A percentile compares a stretch with the other conserved stretches of the same genome.
These are phyloP conservation scores for Rhizopus delemar DNA, from an alignment of 371 early-diverging fungal species.

Conservation along the genomic window DNA sequence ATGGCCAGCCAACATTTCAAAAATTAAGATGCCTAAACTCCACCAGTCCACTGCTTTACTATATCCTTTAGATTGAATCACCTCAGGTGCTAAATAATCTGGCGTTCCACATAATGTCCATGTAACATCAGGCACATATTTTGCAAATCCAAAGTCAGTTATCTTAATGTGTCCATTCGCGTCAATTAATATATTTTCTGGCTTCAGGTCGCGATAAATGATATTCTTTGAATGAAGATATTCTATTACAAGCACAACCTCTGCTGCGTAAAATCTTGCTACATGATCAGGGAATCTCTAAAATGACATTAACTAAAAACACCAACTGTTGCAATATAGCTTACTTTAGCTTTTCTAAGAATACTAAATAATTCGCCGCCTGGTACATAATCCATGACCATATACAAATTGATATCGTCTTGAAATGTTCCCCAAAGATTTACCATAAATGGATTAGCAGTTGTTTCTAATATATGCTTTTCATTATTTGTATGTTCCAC, in stretches of 20 bases:
- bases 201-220: constrained; percentile 87
- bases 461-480: constrained; percentile 85
- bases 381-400: constrained; percentile 91
- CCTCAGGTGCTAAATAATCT: constrained; percentile 97
- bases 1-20: constrained; percentile 92
- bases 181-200: constrained; percentile 85
- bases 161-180: constrained; percentile 89
- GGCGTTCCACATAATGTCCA: constrained; percentile 98
- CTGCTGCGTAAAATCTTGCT: constrained; percentile 72
- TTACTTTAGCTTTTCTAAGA: constrained; percentile 62
- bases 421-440: constrained; percentile 86
- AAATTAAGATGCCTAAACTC: constrained; percentile 96
- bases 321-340: background rate
- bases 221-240: constrained; percentile 84
- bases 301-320: background rate
- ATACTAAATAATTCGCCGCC: constrained; percentile 92
- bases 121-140: constrained; percentile 57
- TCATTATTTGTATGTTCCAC: constrained; percentile 97
- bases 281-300: constrained; percentile 83
- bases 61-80: constrained; percentile 96
- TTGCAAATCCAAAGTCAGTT: constrained; percentile 96
- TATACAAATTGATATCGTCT: constrained; percentile 78
- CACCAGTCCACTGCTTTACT: constrained; percentile 98
- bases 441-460: constrained; percentile 94
- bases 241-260: constrained; percentile 70